Percentiles rank a stretch among this genome's conserved stretches.
phyloP scores from a whole-genome alignment of 148 eudicot species.

The Chenopodium album region DNA sequence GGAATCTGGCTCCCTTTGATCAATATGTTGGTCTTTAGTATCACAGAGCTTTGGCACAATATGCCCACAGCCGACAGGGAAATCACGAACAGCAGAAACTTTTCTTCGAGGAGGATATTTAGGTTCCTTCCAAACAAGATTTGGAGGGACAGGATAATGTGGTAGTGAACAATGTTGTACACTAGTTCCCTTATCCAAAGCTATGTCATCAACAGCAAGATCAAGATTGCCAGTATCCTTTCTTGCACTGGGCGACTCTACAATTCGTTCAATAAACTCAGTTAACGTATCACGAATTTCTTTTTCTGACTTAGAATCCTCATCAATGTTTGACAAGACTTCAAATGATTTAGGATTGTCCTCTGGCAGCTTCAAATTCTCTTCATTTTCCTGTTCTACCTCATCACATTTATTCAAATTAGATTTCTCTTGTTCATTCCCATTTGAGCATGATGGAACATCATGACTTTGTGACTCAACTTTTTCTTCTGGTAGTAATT shows the following conservation, averaged over 20 bases:
- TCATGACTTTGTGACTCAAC: constrained; percentile 7
- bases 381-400: constrained; percentile 13
- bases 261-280: neutral
- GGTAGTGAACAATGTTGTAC: constrained; percentile 8
- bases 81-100: constrained; percentile 71
- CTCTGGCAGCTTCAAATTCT: neutral
- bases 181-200: constrained; percentile 18
- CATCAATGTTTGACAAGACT: neutral
- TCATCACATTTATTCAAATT: neutral
- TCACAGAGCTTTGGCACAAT: constrained; percentile 36
- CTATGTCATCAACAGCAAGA: constrained; percentile 14
- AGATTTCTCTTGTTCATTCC: constrained; percentile 1
- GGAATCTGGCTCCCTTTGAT: neutral
- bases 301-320: neutral
- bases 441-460: neutral
- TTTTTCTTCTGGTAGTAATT: constrained; percentile 21
- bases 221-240: constrained; percentile 4
- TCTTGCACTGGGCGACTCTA: constrained; percentile 1
- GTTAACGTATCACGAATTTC: neutral
- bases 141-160: constrained; percentile 19
- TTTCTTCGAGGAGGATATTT: constrained; percentile 47
- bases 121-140: constrained; percentile 21
- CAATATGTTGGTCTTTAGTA: neutral
- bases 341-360: neutral
- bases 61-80: constrained; percentile 77